Percentiles rank a stretch among this genome's conserved stretches.
Conservation (phyloP, 2,329 filamentous ascomycete species). For the Xylaria sp. region DNA sequence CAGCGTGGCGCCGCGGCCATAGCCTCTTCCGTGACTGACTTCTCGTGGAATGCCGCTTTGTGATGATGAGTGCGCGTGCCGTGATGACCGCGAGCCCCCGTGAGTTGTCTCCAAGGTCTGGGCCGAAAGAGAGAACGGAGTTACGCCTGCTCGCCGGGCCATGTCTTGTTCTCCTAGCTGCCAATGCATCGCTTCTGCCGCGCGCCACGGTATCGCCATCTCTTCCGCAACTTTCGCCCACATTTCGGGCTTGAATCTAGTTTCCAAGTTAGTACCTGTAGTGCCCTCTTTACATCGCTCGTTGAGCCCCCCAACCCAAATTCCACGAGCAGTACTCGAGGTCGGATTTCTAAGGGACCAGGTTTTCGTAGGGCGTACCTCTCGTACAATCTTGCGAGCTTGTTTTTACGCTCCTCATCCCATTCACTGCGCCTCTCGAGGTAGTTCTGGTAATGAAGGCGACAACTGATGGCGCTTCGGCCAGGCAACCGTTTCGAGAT, state of each 20-base stretch:
- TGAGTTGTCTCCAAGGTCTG: constrained; percentile 54
- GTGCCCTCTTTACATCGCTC: constrained; percentile 4
- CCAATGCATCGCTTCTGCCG: constrained; percentile 98
- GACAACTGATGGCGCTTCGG: constrained; percentile 90
- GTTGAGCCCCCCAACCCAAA: neutral
- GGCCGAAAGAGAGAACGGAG: constrained; percentile 76
- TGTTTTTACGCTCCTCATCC: constrained; percentile 98
- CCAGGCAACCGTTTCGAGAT: constrained; percentile 91
- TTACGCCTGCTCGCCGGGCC: constrained; percentile 87
- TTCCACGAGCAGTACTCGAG: neutral
- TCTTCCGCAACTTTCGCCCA: constrained; percentile 96
- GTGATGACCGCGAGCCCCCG: constrained; percentile 47
- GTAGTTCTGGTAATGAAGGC: constrained; percentile 96
- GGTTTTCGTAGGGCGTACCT: constrained; percentile 65
- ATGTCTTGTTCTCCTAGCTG: constrained; percentile 92
- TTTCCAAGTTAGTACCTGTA: constrained; percentile 33
- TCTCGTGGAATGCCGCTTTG: constrained; percentile 54
- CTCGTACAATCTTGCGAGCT: constrained; percentile 91
- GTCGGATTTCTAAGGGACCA: constrained; percentile 5
- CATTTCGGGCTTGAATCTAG: constrained; percentile 96
- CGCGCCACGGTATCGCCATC: constrained; percentile 93
- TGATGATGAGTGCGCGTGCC: constrained; percentile 51
- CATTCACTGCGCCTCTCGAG: constrained; percentile 90
- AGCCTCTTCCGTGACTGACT: constrained; percentile 47
- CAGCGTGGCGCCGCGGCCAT: constrained; percentile 27